Evolutionary conservation across 768 basidiomycete species (phyloP).

Genomic region (Termitomyces sp.): DNA sequence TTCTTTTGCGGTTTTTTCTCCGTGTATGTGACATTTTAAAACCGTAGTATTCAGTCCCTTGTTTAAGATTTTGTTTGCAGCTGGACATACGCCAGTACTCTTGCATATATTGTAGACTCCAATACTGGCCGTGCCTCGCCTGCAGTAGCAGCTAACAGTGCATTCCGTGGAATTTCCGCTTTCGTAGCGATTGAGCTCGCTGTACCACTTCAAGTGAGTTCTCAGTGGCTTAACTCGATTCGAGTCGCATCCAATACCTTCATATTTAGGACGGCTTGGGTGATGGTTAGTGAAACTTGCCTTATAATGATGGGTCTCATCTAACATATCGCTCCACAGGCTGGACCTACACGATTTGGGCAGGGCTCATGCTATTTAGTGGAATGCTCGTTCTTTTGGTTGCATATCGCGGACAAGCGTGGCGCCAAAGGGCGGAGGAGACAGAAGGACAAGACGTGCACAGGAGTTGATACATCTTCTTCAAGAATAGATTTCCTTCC

Average conservation of each 20-base stretch:
- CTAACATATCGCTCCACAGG: constrained; percentile 19
- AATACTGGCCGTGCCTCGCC: constrained; percentile 76
- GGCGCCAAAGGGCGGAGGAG: constrained; percentile 48
- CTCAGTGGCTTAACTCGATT: background rate
- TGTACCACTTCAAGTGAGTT: constrained; percentile 60
- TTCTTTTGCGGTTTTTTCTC: constrained; percentile 70
- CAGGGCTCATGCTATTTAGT: constrained; percentile 40
- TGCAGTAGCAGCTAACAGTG: constrained; percentile 72
- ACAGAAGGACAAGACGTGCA: constrained; percentile 23
- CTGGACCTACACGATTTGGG: constrained; percentile 69
- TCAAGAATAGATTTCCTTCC: background rate
- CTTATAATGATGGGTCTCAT: background rate
- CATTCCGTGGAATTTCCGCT: constrained; percentile 63
- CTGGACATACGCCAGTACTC: constrained; percentile 58
- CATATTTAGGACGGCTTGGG: constrained; percentile 52
- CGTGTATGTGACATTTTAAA: constrained; percentile 42
- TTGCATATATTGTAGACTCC: constrained; percentile 85
- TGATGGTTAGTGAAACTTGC: constrained; percentile 45
- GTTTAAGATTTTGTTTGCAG: constrained; percentile 13
- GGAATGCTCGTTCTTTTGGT: constrained; percentile 55
- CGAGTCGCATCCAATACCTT: background rate
- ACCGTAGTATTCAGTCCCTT: background rate
- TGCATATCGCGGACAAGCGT: constrained; percentile 47
- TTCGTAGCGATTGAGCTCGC: constrained; percentile 71
- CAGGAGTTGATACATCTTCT: background rate